These are phyloP conservation scores for Euphorbia schlechtendalii DNA, from an alignment of 441 rosid species.

Conservation along the genomic window DNA sequence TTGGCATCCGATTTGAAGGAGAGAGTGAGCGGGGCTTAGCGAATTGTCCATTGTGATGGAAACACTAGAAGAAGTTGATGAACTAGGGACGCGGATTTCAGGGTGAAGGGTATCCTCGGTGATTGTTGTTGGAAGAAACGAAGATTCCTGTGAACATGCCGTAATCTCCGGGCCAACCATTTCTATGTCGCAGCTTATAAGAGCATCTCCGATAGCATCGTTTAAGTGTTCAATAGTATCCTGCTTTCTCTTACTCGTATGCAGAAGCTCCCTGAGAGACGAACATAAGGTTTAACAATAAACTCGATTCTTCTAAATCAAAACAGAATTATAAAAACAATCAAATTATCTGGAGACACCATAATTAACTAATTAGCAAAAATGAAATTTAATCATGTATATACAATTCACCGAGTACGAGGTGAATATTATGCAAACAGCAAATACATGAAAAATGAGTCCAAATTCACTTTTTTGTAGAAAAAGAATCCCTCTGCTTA, in stretches of 20 bases:
- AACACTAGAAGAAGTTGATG: slow-evolving; percentile 32
- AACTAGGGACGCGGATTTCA: slow-evolving; percentile 34
- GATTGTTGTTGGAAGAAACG: slow-evolving; percentile 52
- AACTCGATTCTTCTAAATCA: not conserved
- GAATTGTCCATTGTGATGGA: slow-evolving; percentile 71
- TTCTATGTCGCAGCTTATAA: slow-evolving; percentile 73
- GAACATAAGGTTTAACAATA: slow-evolving; percentile 5
- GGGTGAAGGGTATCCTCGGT: slow-evolving; percentile 46
- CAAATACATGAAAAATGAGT: no score
- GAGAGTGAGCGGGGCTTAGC: slow-evolving; percentile 75
- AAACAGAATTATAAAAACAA: not conserved
- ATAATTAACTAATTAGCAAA: not conserved
- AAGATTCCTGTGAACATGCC: slow-evolving; percentile 52
- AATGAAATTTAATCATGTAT: no score
- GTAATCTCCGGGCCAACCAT: slow-evolving; percentile 62
- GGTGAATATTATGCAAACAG: no score
- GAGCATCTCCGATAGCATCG: slow-evolving; percentile 40
- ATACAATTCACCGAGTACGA: no score
- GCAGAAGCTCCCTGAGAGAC: slow-evolving; percentile 63
- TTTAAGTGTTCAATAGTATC: slow-evolving; percentile 41
- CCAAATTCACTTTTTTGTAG: no score
- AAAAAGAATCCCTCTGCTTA: no score
- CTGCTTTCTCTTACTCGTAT: slow-evolving; percentile 61
- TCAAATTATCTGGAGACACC: not conserved
- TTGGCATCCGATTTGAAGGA: slow-evolving; percentile 71